Conservation (phyloP, 495 filamentous ascomycete species). For the Ramalina intermedia region DNA sequence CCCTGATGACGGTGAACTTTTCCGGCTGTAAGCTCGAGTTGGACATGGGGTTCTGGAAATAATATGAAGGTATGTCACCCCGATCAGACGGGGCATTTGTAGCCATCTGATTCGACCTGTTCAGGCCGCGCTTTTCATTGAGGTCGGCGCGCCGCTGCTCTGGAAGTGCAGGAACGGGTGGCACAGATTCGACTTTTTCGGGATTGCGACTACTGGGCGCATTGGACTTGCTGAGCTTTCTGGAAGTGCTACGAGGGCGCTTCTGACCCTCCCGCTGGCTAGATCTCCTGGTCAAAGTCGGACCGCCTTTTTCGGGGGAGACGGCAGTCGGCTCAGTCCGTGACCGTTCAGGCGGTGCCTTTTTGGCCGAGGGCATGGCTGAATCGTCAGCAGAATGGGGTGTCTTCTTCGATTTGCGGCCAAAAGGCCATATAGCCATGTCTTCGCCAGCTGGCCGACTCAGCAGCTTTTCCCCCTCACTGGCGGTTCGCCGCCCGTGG, state of each 20-base stretch:
- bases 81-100: conserved; percentile 18
- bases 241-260: conserved; percentile 20
- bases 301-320: conserved; percentile 10
- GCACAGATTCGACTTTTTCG: conserved; percentile 18
- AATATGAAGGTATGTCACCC: conserved; percentile 29
- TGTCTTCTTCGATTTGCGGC: conserved; percentile 41
- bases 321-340: conserved; percentile 17
- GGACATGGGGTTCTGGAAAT: conserved; percentile 28
- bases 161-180: conserved; percentile 14
- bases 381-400: conserved; percentile 26
- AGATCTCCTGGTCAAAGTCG: conserved; percentile 25
- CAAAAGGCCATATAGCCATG: conserved; percentile 71
- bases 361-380: conserved; percentile 26
- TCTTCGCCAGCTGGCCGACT: conserved; percentile 18
- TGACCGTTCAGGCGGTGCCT: conserved; percentile 14
- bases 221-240: conserved; percentile 10
- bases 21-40: conserved; percentile 31
- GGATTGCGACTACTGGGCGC: conserved; percentile 13
- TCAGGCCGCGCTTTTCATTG: conserved; percentile 16
- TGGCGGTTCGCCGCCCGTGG: conserved; percentile 14
- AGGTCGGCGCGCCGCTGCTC: conserved; percentile 17
- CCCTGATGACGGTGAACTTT: conserved; percentile 25
- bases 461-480: conserved; percentile 17
- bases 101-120: conserved; percentile 17
- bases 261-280: conserved; percentile 30